Evolutionary conservation across 2,329 filamentous ascomycete genomes (phyloP).

Genomic region (Ascochyta lentis): DNA sequence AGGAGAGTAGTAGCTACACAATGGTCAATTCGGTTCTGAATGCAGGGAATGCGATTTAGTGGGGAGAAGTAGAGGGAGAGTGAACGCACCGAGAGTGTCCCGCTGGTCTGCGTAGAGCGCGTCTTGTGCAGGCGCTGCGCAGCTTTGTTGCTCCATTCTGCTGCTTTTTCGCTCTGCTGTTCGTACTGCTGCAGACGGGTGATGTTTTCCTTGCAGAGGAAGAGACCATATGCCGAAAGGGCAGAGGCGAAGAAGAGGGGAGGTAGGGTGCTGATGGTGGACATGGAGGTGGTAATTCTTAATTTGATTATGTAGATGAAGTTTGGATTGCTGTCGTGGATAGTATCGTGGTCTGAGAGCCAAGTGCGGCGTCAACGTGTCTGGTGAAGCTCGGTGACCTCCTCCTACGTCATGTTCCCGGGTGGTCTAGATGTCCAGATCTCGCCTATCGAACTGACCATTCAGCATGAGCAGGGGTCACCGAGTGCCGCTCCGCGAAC

Average conservation of each 20-base stretch:
- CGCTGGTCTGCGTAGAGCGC: conserved; percentile 44
- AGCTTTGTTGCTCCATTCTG: conserved; percentile 45
- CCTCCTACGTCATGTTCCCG: conserved; percentile 1
- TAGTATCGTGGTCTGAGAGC: neutral
- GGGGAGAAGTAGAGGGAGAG: neutral
- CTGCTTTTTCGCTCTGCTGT: conserved; percentile 43
- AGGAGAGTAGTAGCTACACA: conserved; percentile 29
- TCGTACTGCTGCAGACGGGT: conserved; percentile 47
- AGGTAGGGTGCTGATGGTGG: conserved; percentile 15
- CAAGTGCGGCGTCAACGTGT: neutral
- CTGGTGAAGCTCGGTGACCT: neutral
- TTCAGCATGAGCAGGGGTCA: neutral
- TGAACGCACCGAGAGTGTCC: conserved; percentile 38
- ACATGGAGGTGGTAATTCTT: neutral
- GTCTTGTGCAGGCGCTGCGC: conserved; percentile 45
- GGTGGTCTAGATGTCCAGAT: neutral
- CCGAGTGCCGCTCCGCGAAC: neutral
- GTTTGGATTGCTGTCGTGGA: neutral
- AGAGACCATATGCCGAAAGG: conserved; percentile 41
- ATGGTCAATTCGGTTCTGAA: neutral
- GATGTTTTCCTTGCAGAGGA: conserved; percentile 46
- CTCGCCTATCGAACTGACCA: neutral
- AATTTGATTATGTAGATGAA: neutral
- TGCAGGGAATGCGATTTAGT: neutral
- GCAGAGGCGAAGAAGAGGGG: conserved; percentile 28